Conservation (phyloP, 345 rosid genomes). For the Dimocarpus longan region DNA sequence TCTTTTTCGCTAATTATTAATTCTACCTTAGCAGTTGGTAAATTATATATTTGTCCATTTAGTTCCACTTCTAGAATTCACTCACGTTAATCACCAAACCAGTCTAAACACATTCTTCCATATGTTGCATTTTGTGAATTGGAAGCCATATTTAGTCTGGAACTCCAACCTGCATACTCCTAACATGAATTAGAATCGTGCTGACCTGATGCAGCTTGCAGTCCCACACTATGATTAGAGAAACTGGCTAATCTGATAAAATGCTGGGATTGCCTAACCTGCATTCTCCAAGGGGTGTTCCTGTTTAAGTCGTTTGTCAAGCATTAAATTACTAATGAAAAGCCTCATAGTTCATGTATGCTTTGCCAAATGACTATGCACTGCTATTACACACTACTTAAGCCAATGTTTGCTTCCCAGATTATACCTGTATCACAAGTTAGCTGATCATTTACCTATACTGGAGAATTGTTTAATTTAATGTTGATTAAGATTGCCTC, state of each 20-base stretch:
- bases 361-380: not conserved
- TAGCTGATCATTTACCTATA: not conserved
- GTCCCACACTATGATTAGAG: not conserved
- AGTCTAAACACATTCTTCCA: not conserved
- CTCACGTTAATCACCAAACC: not conserved
- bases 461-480: not conserved
- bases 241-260: not conserved
- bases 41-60: too few relatives aligned
- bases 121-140: not conserved
- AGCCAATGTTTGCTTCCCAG: not conserved
- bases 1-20: not conserved
- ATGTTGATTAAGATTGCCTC: conserved; percentile 15
- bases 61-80: not conserved
- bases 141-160: not conserved
- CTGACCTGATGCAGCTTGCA: not conserved
- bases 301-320: not conserved
- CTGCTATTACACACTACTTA: not conserved
- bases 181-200: not conserved
- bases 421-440: not conserved
- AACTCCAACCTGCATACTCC: not conserved
- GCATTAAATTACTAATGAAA: not conserved
- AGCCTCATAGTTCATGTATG: not conserved
- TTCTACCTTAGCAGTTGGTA: not conserved
- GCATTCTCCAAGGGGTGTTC: not conserved
- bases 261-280: not conserved